Evolutionary conservation across 495 filamentous ascomycete species (phyloP).

Genomic region (Hypoxylon intermedium): DNA sequence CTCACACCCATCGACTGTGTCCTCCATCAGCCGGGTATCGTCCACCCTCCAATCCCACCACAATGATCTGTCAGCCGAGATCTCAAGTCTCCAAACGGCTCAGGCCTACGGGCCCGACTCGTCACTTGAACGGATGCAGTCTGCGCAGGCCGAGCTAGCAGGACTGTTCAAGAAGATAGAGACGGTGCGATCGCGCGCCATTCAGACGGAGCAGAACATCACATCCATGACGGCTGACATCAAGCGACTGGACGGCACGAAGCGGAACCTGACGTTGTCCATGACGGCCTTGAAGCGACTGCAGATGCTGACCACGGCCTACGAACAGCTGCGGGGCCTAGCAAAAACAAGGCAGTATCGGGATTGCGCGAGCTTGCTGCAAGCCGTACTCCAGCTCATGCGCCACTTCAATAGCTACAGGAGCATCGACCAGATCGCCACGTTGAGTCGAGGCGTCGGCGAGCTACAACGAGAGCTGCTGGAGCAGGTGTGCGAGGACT

Average conservation of each 20-base stretch:
- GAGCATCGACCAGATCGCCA: slow-evolving; percentile 96
- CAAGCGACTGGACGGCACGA: slow-evolving; percentile 94
- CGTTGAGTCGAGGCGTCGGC: slow-evolving; percentile 88
- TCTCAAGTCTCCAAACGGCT: slow-evolving; percentile 74
- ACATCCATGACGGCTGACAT: slow-evolving; percentile 99
- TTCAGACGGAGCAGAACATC: slow-evolving; percentile 92
- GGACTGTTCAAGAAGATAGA: slow-evolving; percentile 96
- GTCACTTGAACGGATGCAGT: slow-evolving; percentile 86
- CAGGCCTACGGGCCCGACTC: slow-evolving; percentile 88
- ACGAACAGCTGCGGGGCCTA: slow-evolving; percentile 89
- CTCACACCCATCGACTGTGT: slow-evolving; percentile 86
- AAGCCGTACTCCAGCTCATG: slow-evolving; percentile 97
- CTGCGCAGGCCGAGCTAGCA: slow-evolving; percentile 85
- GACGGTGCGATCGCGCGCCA: slow-evolving; percentile 84
- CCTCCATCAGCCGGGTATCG: slow-evolving; percentile 75
- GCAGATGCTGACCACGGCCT: slow-evolving; percentile 98
- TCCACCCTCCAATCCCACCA: slow-evolving; percentile 76
- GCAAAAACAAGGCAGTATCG: slow-evolving; percentile 89
- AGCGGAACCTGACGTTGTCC: slow-evolving; percentile 92
- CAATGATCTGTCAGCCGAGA: slow-evolving; percentile 83
- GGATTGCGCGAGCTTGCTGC: slow-evolving; percentile 92
- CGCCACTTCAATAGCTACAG: slow-evolving; percentile 98
- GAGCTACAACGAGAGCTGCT: slow-evolving; percentile 92
- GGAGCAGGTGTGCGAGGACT: slow-evolving; percentile 98
- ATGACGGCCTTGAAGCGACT: slow-evolving; percentile 98